Evolutionary conservation across 2,329 filamentous ascomycete genomes (phyloP).

Genomic region (Amylocarpus encephaloides): DNA sequence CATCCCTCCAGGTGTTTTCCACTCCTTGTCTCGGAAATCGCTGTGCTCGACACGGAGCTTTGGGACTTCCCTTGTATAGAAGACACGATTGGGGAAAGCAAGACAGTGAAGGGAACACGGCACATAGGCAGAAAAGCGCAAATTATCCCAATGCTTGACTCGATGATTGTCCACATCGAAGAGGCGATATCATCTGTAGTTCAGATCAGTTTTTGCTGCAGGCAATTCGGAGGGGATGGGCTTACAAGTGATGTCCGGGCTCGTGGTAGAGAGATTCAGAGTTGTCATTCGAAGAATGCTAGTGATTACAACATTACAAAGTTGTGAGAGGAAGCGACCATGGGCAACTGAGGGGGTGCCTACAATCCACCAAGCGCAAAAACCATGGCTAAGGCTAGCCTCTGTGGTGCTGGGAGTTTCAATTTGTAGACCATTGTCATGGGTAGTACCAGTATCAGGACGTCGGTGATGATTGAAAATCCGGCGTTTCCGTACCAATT

Average conservation of each 20-base stretch:
- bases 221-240: neutral
- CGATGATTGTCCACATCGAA: conserved; percentile 35
- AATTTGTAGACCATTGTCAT: conserved; percentile 31
- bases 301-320: neutral
- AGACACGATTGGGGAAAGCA: conserved; percentile 20
- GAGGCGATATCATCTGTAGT: conserved; percentile 11
- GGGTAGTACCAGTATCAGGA: conserved; percentile 32
- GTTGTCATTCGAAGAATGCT: neutral
- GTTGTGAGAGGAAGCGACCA: neutral
- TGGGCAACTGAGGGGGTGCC: conserved; percentile 8
- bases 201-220: neutral
- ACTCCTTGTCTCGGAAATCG: too few species aligned
- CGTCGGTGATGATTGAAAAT: conserved; percentile 33
- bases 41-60: neutral
- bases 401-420: conserved; percentile 32
- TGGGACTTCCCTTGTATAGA: conserved; percentile 2
- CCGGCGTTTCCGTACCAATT: conserved; percentile 45
- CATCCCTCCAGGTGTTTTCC: too few species aligned
- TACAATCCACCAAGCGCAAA: conserved; percentile 35
- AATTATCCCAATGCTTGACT: conserved; percentile 33
- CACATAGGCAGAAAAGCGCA: conserved; percentile 36
- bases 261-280: neutral
- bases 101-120: conserved; percentile 26
- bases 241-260: neutral
- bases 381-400: conserved; percentile 41